Evolutionary conservation across 805 yeast genomes (phyloP).

Genomic region (Zygotorulaspora sp.): DNA sequence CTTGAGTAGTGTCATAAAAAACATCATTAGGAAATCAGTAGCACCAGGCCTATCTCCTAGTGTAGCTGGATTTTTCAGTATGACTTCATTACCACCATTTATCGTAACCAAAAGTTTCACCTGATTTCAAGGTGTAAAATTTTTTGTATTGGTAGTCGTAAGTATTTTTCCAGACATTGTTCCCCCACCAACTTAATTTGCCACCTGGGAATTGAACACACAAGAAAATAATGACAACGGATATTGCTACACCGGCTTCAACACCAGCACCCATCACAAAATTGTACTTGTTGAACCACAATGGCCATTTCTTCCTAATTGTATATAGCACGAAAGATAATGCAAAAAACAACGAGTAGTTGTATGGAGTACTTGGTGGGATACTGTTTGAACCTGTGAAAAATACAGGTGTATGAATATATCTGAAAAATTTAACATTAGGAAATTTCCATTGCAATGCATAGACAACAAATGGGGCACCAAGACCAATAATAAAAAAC

Average conservation of each 20-base stretch:
- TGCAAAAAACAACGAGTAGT: constrained; percentile 51
- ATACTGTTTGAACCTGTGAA: constrained; percentile 55
- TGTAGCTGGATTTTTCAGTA: no score
- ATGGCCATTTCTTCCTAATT: constrained; percentile 44
- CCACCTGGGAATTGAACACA: constrained; percentile 46
- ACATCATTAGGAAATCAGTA: no score
- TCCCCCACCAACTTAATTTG: constrained; percentile 56
- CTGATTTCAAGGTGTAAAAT: constrained; percentile 36
- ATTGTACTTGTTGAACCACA: constrained; percentile 60
- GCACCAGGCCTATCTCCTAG: no score
- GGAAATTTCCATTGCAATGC: constrained; percentile 31
- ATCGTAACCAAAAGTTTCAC: constrained; percentile 47
- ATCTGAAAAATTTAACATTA: constrained; percentile 29
- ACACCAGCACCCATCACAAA: constrained; percentile 58
- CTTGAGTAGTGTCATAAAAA: no score
- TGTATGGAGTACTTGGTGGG: constrained; percentile 74
- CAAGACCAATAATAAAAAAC: constrained; percentile 52
- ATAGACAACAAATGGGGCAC: constrained; percentile 38
- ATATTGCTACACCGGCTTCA: constrained; percentile 59
- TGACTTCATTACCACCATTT: constrained; percentile 47
- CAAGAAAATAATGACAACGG: constrained; percentile 52
- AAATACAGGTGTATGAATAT: constrained; percentile 59
- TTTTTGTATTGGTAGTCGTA: constrained; percentile 36
- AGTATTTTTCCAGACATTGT: constrained; percentile 42
- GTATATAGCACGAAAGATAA: constrained; percentile 43